phyloP scores from a whole-genome alignment of 2,329 filamentous ascomycete species.

The Aspergillus fumigatus region DNA sequence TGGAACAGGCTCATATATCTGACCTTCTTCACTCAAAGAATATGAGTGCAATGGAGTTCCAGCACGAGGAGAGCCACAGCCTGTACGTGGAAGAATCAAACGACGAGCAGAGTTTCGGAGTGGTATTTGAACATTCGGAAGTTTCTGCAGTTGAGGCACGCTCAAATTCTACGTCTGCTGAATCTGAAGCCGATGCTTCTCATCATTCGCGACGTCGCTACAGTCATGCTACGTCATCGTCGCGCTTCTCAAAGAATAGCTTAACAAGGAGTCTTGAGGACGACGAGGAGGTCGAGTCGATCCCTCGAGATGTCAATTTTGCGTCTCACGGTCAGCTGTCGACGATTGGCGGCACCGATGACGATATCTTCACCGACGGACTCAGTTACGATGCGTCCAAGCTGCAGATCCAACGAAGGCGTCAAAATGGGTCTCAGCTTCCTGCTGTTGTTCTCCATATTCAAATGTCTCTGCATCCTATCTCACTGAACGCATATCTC shows the following conservation, averaged over 20 bases:
- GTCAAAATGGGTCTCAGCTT: slow-evolving; percentile 21
- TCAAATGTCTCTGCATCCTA: slow-evolving; percentile 63
- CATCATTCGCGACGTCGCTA: slow-evolving; percentile 17
- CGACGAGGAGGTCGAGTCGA: slow-evolving; percentile 48
- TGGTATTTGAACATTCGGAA: slow-evolving; percentile 40
- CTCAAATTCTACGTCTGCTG: slow-evolving; percentile 14
- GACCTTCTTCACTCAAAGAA: slow-evolving; percentile 7
- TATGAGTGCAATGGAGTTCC: slow-evolving; percentile 2
- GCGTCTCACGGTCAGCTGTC: slow-evolving; percentile 29
- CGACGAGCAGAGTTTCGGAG: slow-evolving; percentile 31
- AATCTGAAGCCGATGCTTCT: slow-evolving; percentile 14
- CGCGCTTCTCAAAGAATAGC: slow-evolving; percentile 39
- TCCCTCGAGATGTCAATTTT: slow-evolving; percentile 39
- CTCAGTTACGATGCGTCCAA: slow-evolving; percentile 33
- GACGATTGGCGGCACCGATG: slow-evolving; percentile 32
- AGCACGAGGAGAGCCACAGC: slow-evolving; percentile 13
- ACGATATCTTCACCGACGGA: slow-evolving; percentile 41
- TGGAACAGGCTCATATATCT: slow-evolving; percentile 46
- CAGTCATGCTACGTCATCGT: slow-evolving; percentile 38
- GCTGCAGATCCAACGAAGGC: slow-evolving; percentile 24
- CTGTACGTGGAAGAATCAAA: slow-evolving; percentile 10
- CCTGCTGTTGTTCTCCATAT: slow-evolving; percentile 55
- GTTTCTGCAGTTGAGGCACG: slow-evolving; percentile 20
- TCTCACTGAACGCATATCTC: slow-evolving; percentile 58
- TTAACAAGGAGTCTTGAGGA: slow-evolving; percentile 36